A percentile compares a stretch with the other conserved stretches of the same genome.
These are phyloP conservation scores for Citrus medica DNA, from an alignment of 345 rosid species.

Conservation along the genomic window DNA sequence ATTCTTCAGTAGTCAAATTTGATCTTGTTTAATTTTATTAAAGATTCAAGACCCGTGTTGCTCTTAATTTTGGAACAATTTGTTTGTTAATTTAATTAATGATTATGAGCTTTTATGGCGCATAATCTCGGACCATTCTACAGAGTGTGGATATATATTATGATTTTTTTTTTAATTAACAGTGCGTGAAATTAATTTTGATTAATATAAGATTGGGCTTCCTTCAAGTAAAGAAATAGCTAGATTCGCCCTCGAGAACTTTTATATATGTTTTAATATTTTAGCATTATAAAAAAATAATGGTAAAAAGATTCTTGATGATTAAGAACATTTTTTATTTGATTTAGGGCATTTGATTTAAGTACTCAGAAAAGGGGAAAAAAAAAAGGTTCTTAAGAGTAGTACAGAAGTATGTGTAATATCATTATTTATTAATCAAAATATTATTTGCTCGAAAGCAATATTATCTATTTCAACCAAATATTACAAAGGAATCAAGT, in stretches of 20 bases:
- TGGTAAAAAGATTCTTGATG: background rate
- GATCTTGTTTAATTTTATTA: background rate
- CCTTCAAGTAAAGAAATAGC: background rate
- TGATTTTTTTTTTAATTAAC: background rate
- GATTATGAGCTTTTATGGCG: background rate
- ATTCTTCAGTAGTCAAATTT: background rate
- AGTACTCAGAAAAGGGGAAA: background rate
- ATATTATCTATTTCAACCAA: background rate
- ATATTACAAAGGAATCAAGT: too few species aligned
- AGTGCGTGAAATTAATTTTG: background rate
- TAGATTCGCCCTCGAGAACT: too few species aligned
- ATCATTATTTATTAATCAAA: background rate
- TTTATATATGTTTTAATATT: background rate
- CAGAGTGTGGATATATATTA: background rate
- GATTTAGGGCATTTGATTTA: background rate
- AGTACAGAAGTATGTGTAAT: background rate
- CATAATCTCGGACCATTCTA: conserved; percentile 10
- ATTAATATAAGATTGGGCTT: background rate
- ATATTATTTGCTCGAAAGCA: background rate
- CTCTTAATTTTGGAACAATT: background rate
- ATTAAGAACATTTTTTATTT: background rate
- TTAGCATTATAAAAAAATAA: too few species aligned
- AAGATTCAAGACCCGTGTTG: background rate
- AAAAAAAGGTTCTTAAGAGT: background rate
- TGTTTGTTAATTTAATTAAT: background rate